Percentiles rank a stretch among this genome's conserved stretches.
These are phyloP conservation scores for Solanum bulbocastanum DNA, from an alignment of 257 asterid genomes.

Conservation along the genomic window DNA sequence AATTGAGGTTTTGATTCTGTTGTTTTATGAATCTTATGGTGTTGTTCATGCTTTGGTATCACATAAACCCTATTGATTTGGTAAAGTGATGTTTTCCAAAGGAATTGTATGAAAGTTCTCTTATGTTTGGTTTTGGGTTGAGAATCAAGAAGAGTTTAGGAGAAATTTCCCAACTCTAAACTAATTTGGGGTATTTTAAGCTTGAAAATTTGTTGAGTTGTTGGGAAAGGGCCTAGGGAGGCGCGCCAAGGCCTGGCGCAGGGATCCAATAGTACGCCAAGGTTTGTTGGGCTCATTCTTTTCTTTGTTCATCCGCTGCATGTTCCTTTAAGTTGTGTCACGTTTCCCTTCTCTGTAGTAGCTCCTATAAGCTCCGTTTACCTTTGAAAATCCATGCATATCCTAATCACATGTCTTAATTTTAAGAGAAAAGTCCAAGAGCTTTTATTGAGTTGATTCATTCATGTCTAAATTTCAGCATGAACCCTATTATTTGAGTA, in stretches of 20 bases:
- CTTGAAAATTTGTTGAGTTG: background rate
- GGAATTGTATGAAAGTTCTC: background rate
- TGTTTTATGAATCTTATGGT: background rate
- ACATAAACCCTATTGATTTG: background rate
- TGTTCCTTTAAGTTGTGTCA: background rate
- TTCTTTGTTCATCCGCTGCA: background rate
- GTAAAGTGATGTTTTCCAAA: background rate
- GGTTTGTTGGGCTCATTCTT: background rate
- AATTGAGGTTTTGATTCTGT: too few relatives aligned
- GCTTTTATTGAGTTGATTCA: background rate
- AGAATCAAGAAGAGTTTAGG: background rate
- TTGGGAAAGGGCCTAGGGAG: background rate
- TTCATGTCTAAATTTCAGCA: background rate
- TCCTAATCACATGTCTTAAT: background rate
- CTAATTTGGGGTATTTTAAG: background rate
- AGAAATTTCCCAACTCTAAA: background rate
- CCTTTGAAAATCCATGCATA: background rate
- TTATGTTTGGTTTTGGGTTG: background rate
- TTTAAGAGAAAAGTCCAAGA: background rate
- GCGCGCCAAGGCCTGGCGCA: background rate
- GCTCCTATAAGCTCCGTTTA: background rate
- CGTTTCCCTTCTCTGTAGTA: background rate
- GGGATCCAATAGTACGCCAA: too few relatives aligned
- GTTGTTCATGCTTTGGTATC: background rate
- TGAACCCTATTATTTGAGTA: background rate